Evolutionary conservation across 1,139 yeast species (phyloP), one percentile per base, ranked within the genome.

Genomic region (Kluyveromyces marxianus): DNA sequence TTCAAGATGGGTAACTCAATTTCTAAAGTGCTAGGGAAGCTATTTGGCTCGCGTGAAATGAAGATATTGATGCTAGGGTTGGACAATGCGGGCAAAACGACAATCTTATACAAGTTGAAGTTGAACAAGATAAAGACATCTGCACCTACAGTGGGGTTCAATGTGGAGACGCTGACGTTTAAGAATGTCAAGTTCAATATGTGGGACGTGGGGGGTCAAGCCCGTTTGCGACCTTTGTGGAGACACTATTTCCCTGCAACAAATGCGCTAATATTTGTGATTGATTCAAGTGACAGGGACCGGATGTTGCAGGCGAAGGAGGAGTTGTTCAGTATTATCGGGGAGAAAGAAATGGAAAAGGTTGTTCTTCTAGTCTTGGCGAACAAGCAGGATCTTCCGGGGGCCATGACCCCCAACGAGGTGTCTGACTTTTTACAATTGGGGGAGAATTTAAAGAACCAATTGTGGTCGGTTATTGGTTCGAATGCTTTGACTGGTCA

Each of bases 131-230:
- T 71, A 42, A 79, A 83, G 52, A 79, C 85, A 43, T 86, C 96
- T 1, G 95, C 87, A 4, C 97, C 96, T 27, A 90, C 96, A 0
- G 96, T 89, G 28, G 97, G 96, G 2, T 90, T 87, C 69, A 89
- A 89, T 66, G 96, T 89, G 48, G 97, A 90, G 67, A 87, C 96
- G 6, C 89, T 90, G 55, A 81, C 85, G 50, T 90, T 84, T 66
- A 86, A 84, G 65, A 87, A 87, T 65, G 82, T 89, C 50, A 81
- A 86, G 50, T 88, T 89, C 72, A 92, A 92, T 51, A 94, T 92
- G 55, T 90, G 97, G 97, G 97, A 89, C 66, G 94, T 94, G 48
- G 97, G 96, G 69, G 97, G 96, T 64, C 96, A 88, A 69, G 95
- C 87, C 59, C 74, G 95, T 65, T 79, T 87, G 55, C 76, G 96